Percentiles rank a stretch among this genome's conserved stretches.
These are phyloP conservation scores for Hypomyces perniciosus DNA, from an alignment of 2,329 filamentous ascomycete species.

Conservation along the genomic window DNA sequence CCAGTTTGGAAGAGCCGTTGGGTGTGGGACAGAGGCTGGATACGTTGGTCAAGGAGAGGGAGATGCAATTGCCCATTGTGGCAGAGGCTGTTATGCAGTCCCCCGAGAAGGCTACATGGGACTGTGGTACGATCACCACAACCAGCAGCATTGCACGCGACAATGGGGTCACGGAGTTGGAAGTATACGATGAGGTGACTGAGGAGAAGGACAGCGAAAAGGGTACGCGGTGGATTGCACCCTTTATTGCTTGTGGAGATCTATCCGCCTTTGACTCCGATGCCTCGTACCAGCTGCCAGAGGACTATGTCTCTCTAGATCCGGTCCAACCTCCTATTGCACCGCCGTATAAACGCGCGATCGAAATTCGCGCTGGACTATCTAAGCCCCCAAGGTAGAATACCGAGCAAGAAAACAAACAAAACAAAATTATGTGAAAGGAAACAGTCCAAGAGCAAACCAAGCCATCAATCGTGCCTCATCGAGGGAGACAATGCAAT, in stretches of 20 bases:
- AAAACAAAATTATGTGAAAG: constrained; percentile 4
- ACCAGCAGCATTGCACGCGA: constrained; percentile 17
- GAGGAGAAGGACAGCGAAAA: constrained; percentile 17
- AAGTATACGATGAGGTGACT: constrained; percentile 40
- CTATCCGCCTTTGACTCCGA: constrained; percentile 92
- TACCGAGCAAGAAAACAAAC: constrained; percentile 1
- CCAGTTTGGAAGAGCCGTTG: constrained; percentile 69
- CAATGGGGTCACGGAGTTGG: constrained; percentile 40
- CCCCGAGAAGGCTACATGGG: constrained; percentile 38
- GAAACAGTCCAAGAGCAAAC: constrained; percentile 4
- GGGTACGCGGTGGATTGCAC: constrained; percentile 73
- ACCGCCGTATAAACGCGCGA: constrained; percentile 84
- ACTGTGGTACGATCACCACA: constrained; percentile 19
- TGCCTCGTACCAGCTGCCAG: constrained; percentile 84
- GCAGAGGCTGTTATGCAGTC: constrained; percentile 43
- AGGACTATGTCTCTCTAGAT: constrained; percentile 79
- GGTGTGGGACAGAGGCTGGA: constrained; percentile 55
- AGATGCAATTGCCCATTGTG: constrained; percentile 34
- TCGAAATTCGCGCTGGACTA: constrained; percentile 57
- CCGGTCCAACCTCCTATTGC: constrained; percentile 94
- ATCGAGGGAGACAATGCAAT: constrained; percentile 10
- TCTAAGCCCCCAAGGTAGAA: constrained; percentile 11
- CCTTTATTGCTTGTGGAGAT: constrained; percentile 96
- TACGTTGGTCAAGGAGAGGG: constrained; percentile 41
- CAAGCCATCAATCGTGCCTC: constrained; percentile 4